These are phyloP conservation scores for Petunia secreta DNA, from an alignment of 257 asterid genomes.

Conservation along the genomic window DNA sequence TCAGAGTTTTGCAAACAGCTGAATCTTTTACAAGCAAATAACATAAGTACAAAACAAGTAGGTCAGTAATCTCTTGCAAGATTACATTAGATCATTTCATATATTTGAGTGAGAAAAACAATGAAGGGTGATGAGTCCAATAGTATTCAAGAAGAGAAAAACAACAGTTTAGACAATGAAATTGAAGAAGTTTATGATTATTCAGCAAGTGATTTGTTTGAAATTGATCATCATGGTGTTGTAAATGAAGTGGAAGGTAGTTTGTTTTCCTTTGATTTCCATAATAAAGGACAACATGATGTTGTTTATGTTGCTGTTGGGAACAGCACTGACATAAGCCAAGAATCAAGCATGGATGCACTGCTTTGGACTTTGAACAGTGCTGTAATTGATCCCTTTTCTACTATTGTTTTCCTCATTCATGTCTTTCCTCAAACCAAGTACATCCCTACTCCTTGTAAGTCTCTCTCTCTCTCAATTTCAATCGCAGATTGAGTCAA, in stretches of 20 bases:
- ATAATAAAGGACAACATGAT: conserved; percentile 30
- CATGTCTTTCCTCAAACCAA: conserved; percentile 67
- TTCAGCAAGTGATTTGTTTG: conserved; percentile 21
- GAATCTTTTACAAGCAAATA: background rate
- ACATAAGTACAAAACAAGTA: background rate
- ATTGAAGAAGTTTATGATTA: conserved; percentile 2
- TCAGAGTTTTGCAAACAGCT: background rate
- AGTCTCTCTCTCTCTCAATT: background rate
- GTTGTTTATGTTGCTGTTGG: conserved; percentile 56
- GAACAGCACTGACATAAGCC: conserved; percentile 19
- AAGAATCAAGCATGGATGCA: conserved; percentile 61
- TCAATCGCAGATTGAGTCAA: no score
- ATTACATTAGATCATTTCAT: background rate
- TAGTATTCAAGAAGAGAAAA: background rate
- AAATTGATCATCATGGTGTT: conserved; percentile 31
- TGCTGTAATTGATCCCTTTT: conserved; percentile 28
- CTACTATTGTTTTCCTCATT: conserved; percentile 55
- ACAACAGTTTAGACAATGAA: background rate
- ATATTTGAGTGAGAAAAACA: background rate
- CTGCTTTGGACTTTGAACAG: conserved; percentile 56
- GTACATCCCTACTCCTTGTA: conserved; percentile 77
- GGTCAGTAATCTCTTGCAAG: background rate
- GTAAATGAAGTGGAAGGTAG: conserved; percentile 31
- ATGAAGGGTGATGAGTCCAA: background rate
- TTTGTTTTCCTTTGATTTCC: conserved; percentile 38